phyloP scores from a whole-genome alignment of 176 grass and related monocot species.

The Coix lacrymajobi region DNA sequence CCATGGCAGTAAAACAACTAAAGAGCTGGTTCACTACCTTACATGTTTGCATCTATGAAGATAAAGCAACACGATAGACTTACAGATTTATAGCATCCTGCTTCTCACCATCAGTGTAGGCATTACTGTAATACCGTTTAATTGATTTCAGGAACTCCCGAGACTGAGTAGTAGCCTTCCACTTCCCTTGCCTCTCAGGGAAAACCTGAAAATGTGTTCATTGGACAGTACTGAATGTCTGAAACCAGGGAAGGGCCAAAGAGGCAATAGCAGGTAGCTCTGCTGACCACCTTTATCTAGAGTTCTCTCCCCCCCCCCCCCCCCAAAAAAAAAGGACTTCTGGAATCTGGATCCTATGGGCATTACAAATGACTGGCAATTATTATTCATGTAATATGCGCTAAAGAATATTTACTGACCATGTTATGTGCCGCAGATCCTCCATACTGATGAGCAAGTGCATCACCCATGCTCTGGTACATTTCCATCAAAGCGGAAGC shows the following conservation, averaged over 20 bases:
- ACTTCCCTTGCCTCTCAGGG: slow-evolving; percentile 93
- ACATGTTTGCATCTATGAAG: slow-evolving; percentile 9
- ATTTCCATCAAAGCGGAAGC: slow-evolving; percentile 94
- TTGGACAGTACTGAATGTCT: neutral
- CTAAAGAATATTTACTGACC: slow-evolving; percentile 31
- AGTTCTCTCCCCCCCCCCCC: neutral
- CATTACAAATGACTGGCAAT: neutral
- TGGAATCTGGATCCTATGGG: neutral
- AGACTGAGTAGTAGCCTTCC: slow-evolving; percentile 98
- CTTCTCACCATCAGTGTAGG: slow-evolving; percentile 97
- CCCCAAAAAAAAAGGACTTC: neutral
- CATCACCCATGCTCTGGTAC: slow-evolving; percentile 98
- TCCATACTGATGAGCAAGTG: slow-evolving; percentile 94
- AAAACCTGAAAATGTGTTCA: slow-evolving; percentile 66
- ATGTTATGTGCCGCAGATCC: slow-evolving; percentile 96
- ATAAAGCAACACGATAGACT: slow-evolving; percentile 22
- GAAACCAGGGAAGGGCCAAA: neutral
- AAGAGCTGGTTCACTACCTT: neutral
- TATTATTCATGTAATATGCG: neutral
- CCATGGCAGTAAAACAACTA: slow-evolving; percentile 31
- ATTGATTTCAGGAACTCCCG: slow-evolving; percentile 94
- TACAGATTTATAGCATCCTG: slow-evolving; percentile 99
- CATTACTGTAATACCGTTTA: slow-evolving; percentile 93
- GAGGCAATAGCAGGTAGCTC: neutral
- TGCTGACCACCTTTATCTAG: neutral